Conservation (phyloP, 1,139 yeast species). For the Lodderomyces metapsilosis region DNA sequence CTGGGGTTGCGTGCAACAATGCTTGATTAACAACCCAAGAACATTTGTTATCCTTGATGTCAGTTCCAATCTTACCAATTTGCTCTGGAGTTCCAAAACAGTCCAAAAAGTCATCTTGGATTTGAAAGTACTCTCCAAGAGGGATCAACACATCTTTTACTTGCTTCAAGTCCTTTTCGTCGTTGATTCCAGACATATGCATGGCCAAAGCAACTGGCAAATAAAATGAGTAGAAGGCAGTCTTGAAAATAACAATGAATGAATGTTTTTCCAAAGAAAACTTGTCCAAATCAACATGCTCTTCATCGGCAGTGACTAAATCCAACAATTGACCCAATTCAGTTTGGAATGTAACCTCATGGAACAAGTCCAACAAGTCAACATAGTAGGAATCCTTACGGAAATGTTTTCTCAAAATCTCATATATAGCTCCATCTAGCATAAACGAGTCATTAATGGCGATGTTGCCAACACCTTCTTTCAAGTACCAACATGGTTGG, state of each 20-base stretch:
- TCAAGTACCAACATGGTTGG: conserved; percentile 96
- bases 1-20: conserved; percentile 70
- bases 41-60: conserved; percentile 97
- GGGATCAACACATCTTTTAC: conserved; percentile 88
- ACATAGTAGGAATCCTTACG: conserved; percentile 78
- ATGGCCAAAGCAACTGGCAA: conserved; percentile 97
- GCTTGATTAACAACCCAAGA: conserved; percentile 98
- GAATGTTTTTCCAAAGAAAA: conserved; percentile 89
- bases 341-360: conserved; percentile 93
- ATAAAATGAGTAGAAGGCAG: conserved; percentile 96
- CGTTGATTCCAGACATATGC: conserved; percentile 81
- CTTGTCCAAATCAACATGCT: conserved; percentile 80
- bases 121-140: conserved; percentile 97
- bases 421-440: conserved; percentile 93
- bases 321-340: conserved; percentile 96
- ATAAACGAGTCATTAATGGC: conserved; percentile 97
- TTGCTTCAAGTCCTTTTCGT: conserved; percentile 77
- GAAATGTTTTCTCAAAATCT: conserved; percentile 87
- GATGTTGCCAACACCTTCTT: conserved; percentile 77
- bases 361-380: conserved; percentile 88
- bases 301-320: conserved; percentile 96
- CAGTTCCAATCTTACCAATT: conserved; percentile 98
- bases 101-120: conserved; percentile 96
- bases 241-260: conserved; percentile 92
- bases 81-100: conserved; percentile 97